phyloP scores from a whole-genome alignment of 805 yeast genomes.

The Yarrowia bubula region DNA sequence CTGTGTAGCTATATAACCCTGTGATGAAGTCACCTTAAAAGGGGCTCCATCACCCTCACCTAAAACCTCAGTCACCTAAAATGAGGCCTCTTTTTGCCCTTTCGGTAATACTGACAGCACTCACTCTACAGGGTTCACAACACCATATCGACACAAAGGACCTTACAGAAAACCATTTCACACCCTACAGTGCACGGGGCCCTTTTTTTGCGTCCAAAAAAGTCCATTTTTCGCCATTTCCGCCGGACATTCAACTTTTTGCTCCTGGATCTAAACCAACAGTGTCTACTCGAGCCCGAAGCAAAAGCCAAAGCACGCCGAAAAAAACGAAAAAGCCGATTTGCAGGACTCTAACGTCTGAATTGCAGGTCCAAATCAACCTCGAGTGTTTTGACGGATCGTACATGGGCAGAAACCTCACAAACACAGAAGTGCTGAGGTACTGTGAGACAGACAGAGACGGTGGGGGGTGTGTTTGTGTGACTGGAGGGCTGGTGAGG shows the following conservation, averaged over 20 bases:
- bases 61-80: too few relatives aligned
- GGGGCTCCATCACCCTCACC: too few relatives aligned
- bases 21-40: too few relatives aligned
- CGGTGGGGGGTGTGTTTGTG: slow-evolving; percentile 10
- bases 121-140: too few relatives aligned
- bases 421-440: background rate
- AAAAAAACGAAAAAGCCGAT: background rate
- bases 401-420: background rate
- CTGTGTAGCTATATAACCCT: too few relatives aligned
- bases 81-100: too few relatives aligned
- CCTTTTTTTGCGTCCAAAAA: too few relatives aligned
- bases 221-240: too few relatives aligned
- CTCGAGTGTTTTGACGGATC: slow-evolving; percentile 7
- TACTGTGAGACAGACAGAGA: background rate
- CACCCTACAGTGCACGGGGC: too few relatives aligned
- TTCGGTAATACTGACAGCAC: too few relatives aligned
- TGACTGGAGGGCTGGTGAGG: slow-evolving; percentile 2
- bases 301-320: background rate
- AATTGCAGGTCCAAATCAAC: background rate
- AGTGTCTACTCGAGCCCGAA: background rate
- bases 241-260: background rate
- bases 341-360: background rate
- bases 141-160: too few relatives aligned
- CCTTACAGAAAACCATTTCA: too few relatives aligned
- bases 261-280: background rate